Base-by-base conservation (phyloP, 2,329 filamentous ascomycete genomes). In the Fusarium falciforme region DNA sequence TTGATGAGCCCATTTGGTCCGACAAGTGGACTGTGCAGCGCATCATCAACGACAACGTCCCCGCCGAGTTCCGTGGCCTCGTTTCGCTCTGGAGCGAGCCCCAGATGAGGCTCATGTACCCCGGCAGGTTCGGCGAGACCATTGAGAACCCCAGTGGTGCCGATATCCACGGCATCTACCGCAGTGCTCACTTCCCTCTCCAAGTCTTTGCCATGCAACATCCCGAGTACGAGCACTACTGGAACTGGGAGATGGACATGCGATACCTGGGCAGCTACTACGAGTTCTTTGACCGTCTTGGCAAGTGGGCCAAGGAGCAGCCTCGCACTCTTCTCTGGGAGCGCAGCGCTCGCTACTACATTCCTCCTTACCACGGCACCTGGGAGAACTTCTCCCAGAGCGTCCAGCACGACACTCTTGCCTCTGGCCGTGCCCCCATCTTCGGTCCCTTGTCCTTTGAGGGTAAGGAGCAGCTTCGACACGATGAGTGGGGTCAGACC, bases 41-140 rank as follows among this genome's bases (percentile, higher is more conserved):
- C 17, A 89, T 96, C 77, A 85, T 97, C 79, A 88, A 90, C 79
- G 84, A 89, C 78, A 87, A 92, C 77, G 82, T 93, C 77, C 87
- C 93, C 1, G 86, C 89, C 68, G 93, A 96, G 79, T 97, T 97
- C 82, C 93, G 92, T 79, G 90, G 92, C 69, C 89, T 97, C 81
- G 93, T 92, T 52, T 94, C 93, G 0, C 85, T 97, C 7, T 97
- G 94, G 94, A 95, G 93, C 3, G 94, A 96, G 81, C 88, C 90
- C 61, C 93, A 96, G 82, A 96, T 97, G 93, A 87, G 88, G 66
- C 87, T 95, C 65, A 91, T 94, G 81, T 97, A 97, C 79, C 82
- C 88, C 69, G 89, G 89, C 2, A 89, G 90, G 44, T 92, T 95
- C n/a, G 91, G 93, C 75, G 90, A 92, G 52, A 89, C 91, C 1